Base-by-base conservation (phyloP, 371 early-diverging fungal genomes). In the Smittium mucronatum region DNA sequence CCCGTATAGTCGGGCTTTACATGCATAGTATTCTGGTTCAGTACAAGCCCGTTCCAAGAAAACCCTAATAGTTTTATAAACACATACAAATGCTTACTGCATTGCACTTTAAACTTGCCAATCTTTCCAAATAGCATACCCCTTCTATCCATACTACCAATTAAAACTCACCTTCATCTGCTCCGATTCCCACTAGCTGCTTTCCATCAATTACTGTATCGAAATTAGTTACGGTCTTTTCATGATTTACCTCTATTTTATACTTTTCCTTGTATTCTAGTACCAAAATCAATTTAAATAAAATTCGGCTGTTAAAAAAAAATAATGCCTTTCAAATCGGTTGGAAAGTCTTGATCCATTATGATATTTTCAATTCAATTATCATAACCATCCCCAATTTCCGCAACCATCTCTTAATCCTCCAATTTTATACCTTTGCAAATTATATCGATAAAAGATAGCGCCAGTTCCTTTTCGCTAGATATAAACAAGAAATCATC, bases 401-500 rank as follows among this genome's bases (percentile, higher is more conserved):
- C n/a, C n/a, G n/a, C n/a, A n/a, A n/a, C n/a, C n/a, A n/a, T n/a
- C n/a, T n/a, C n/a, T n/a, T n/a, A n/a, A n/a, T n/a, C n/a, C n/a
- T n/a, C n/a, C n/a, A 47, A 47, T 21, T 5, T 47, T 58, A 83
- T 74, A 2, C 84, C 88, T 69, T 71, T 47, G 21, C 78, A 64
- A 84, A 89, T 84, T 30, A 74, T 75, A 32, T 76, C 68, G 32
- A 85, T 64, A 74, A 93, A 87, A 8, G 70, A 58, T 1, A 69
- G 36, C 0, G 84, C 87, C 63, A 83, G 76, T 1, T 71, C 73
- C 63, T 73, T 71, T 61, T 73, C 61, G 58, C 78, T 69, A 32
- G 85, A 89, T 17, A 94, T 79, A 58, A 87, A 84, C 34, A 95
- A 70, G 76, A 92, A 92, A 70, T 95, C 95, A 68, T 95, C 95